These are phyloP conservation scores for Aspergillus heteromorphus DNA, from an alignment of 495 filamentous ascomycete genomes.

Conservation along the genomic window DNA sequence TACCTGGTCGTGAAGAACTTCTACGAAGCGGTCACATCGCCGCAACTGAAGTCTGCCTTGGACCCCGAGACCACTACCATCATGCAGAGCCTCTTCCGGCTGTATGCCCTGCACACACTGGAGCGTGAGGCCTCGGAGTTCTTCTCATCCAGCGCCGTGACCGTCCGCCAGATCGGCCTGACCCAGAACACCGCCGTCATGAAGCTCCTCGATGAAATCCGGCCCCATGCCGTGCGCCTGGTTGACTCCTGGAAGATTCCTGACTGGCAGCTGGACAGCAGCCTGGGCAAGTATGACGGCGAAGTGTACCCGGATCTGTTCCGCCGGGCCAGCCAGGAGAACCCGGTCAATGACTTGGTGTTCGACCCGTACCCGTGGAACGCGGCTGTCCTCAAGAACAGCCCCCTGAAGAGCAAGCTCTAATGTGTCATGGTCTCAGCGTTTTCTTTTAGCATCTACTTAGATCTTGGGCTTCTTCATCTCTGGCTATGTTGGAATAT, in stretches of 20 bases:
- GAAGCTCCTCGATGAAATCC: slow-evolving; percentile 59
- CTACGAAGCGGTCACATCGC: slow-evolving; percentile 56
- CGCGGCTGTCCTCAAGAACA: slow-evolving; percentile 52
- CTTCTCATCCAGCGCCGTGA: slow-evolving; percentile 57
- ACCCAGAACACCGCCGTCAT: slow-evolving; percentile 55
- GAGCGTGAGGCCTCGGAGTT: slow-evolving; percentile 63
- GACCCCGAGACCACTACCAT: slow-evolving; percentile 47
- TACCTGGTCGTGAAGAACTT: slow-evolving; percentile 69
- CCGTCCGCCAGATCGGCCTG: slow-evolving; percentile 59
- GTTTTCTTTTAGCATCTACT: not conserved
- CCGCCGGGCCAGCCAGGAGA: slow-evolving; percentile 57
- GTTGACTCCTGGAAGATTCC: slow-evolving; percentile 66
- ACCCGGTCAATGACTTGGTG: slow-evolving; percentile 60
- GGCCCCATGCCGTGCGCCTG: slow-evolving; percentile 60
- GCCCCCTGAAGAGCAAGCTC: slow-evolving; percentile 35
- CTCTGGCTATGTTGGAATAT: not conserved
- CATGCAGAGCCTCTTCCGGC: slow-evolving; percentile 59
- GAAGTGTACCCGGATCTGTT: slow-evolving; percentile 68
- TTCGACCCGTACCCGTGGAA: slow-evolving; percentile 66
- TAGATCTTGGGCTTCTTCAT: not conserved
- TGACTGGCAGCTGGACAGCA: slow-evolving; percentile 65
- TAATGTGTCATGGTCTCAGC: slow-evolving; percentile 15
- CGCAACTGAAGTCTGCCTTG: slow-evolving; percentile 39
- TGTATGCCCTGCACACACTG: slow-evolving; percentile 60
- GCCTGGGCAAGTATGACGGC: slow-evolving; percentile 58